These are phyloP conservation scores for Mycena belliarum DNA, from an alignment of 768 basidiomycete genomes.

Conservation along the genomic window DNA sequence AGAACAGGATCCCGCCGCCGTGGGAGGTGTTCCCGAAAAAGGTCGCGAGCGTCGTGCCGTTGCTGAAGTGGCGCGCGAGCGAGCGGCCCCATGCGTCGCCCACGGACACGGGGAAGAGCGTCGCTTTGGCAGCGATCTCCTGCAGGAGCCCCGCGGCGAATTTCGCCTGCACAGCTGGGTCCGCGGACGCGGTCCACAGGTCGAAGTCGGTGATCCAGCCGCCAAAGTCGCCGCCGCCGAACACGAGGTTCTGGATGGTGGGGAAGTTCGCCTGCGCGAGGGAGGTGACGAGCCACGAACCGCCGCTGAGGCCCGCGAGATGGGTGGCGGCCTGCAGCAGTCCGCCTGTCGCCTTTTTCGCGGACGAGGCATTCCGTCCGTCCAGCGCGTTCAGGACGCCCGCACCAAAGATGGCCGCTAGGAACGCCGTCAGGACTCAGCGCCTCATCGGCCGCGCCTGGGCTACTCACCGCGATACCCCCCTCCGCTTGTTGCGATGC, in stretches of 20 bases:
- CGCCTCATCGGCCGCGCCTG: no score
- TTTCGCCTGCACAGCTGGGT: conserved; percentile 24
- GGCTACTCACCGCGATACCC: conserved; percentile 48
- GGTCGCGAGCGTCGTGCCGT: conserved; percentile 35
- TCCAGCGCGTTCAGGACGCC: conserved; percentile 52
- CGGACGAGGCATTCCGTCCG: conserved; percentile 45
- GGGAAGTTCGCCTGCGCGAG: conserved; percentile 43
- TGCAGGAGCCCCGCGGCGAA: conserved; percentile 21
- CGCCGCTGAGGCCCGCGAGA: conserved; percentile 50
- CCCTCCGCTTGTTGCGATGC: conserved; percentile 57
- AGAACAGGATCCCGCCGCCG: conserved; percentile 37
- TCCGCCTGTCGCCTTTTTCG: conserved; percentile 44
- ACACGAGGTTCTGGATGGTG: conserved; percentile 37
- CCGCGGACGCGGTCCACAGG: conserved; percentile 1
- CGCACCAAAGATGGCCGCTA: conserved; percentile 47
- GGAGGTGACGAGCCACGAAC: conserved; percentile 40
- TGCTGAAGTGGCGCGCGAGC: conserved; percentile 25
- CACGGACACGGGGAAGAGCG: conserved; percentile 36
- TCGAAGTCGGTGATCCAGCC: conserved; percentile 34
- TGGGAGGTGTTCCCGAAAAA: conserved; percentile 31
- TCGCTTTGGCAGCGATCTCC: conserved; percentile 31
- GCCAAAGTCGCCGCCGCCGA: conserved; percentile 32
- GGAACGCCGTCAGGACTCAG: no score
- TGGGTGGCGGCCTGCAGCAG: conserved; percentile 54
- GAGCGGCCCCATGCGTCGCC: conserved; percentile 21